Evolutionary conservation across 768 basidiomycete genomes (phyloP).

Genomic region (Mycena galericulata): DNA sequence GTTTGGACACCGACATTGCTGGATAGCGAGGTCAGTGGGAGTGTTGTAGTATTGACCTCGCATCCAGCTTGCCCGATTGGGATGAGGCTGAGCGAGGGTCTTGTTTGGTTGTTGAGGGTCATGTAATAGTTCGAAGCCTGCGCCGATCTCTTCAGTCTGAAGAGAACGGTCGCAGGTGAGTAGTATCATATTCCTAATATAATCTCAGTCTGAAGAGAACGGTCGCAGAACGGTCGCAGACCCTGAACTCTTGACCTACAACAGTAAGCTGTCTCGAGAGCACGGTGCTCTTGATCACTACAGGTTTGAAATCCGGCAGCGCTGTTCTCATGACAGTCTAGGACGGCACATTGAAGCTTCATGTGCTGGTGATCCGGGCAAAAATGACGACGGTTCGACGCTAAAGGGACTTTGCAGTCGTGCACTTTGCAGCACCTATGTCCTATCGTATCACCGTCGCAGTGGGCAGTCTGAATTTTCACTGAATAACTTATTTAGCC

Average conservation of each 20-base stretch:
- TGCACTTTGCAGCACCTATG: slow-evolving; percentile 4
- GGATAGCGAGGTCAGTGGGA: background rate
- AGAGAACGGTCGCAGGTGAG: slow-evolving; percentile 1
- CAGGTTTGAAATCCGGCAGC: no score
- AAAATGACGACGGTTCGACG: background rate
- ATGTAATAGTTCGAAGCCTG: background rate
- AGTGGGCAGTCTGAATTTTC: slow-evolving; percentile 7
- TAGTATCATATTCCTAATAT: background rate
- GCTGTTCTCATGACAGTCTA: no score
- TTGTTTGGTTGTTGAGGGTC: background rate
- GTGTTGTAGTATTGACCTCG: background rate
- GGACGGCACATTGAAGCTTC: no score
- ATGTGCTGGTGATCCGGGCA: slow-evolving; percentile 10
- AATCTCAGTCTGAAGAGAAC: background rate
- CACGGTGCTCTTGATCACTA: no score
- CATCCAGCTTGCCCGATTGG: background rate
- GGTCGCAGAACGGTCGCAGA: background rate
- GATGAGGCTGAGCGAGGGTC: background rate
- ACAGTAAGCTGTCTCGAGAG: no score
- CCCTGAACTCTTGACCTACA: slow-evolving; percentile 6
- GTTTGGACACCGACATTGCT: background rate
- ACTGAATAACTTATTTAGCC: background rate
- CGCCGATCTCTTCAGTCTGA: background rate
- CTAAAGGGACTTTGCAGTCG: background rate
- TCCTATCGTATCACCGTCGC: slow-evolving; percentile 1